Evolutionary conservation across 163 green algal genomes (phyloP).

Genomic region (Chloroidium sp.): DNA sequence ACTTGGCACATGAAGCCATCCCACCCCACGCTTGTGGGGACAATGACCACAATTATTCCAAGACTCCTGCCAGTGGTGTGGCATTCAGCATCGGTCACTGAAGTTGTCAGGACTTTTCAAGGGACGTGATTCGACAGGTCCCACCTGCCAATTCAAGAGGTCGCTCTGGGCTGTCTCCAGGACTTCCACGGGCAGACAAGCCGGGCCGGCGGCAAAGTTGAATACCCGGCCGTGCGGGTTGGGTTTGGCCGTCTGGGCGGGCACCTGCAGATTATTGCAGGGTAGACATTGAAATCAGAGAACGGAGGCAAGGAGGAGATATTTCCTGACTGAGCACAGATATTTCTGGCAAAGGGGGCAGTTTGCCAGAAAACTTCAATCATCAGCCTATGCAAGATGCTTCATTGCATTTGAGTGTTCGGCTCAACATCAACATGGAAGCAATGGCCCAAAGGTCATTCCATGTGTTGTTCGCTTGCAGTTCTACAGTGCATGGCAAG

Average conservation of each 20-base stretch:
- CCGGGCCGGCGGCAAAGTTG: constrained; percentile 86
- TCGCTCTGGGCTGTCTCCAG: constrained; percentile 83
- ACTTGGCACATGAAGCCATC: constrained; percentile 4
- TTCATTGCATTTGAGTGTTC: background rate
- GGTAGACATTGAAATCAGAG: too few species aligned
- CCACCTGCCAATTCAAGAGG: constrained; percentile 75
- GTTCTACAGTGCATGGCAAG: background rate
- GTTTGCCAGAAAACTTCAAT: too few species aligned
- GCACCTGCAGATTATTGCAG: too few species aligned
- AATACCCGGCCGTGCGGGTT: constrained; percentile 44
- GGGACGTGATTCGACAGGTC: constrained; percentile 7
- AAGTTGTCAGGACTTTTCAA: constrained; percentile 11
- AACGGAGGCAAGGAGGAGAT: too few species aligned
- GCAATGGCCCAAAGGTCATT: background rate
- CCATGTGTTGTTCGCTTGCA: background rate
- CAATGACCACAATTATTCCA: too few species aligned
- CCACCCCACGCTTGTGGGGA: too few species aligned
- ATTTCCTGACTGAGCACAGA: too few species aligned
- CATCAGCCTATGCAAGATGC: too few species aligned
- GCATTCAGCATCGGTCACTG: background rate
- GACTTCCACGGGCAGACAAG: constrained; percentile 75
- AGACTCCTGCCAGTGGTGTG: too few species aligned
- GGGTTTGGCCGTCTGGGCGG: too few species aligned
- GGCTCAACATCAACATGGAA: background rate
- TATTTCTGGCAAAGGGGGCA: too few species aligned